Base-by-base conservation (phyloP, 192 early-diverging fungal species). In the Jimgerdemannia flammicorona region DNA sequence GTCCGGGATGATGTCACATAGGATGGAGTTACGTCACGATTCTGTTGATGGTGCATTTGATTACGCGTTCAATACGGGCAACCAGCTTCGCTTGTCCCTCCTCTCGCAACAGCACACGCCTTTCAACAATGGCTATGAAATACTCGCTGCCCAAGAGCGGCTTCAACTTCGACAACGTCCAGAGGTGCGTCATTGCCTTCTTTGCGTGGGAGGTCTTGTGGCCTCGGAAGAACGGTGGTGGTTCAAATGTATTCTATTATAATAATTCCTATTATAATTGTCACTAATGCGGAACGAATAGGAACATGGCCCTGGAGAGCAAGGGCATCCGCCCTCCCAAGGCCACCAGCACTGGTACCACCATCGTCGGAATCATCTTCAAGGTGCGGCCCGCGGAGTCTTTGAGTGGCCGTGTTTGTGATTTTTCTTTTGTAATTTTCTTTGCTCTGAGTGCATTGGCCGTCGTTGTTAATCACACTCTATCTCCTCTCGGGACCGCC, bases 331-430 rank as follows among this genome's bases (percentile, higher is more conserved):
- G 88, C 75, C 75, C 89, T 43, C 95, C 98, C 64, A 93, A 91
- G 70, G 87, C 94, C 2, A 97, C 91, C 70, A 96, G 93, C 81
- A 99, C 98, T 3, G 98, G 98, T 80, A 99, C 98, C 4, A 99
- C 98, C 11, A 98, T 99, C 85, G 95, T 95, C 67, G 98, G 97
- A 49, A 79, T 95, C 42, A 87, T 97, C 49, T 99, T 87, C 91
- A 96, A 97, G 83, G 92, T 93, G 77, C 69, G 43, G 69, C 19
- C 43, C n/a, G 39, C 66, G 44, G n/a, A 40, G 19, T 29, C 17
- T 69, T 43, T 78, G 3, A 14, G 44, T 39, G 41, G 67, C 39
- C 42, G 59, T 39, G 43, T 10, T 59, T 68, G n/a, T 41, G 19
- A 65, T 78, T 66, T 1, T 70, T 77, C 17, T 42, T 75, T 59